These are phyloP conservation scores for Lactuca sativa DNA, from an alignment of 129 eudicot genomes.

Conservation along the genomic window DNA sequence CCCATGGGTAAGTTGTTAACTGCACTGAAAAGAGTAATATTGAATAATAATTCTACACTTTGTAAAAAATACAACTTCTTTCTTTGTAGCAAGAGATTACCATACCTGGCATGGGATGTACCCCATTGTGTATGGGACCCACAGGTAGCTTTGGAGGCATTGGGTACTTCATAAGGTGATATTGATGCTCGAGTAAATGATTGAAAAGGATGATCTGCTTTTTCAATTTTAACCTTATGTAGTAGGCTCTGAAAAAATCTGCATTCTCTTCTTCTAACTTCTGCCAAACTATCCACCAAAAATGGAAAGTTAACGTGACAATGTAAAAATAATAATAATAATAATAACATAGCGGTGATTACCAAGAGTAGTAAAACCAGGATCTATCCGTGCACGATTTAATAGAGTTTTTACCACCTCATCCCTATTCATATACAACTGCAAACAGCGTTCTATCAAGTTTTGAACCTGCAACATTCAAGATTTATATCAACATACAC, in stretches of 20 bases:
- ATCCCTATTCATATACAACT: constrained; percentile 87
- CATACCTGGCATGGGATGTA: constrained; percentile 95
- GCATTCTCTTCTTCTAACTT: constrained; percentile 98
- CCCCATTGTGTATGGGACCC: constrained; percentile 91
- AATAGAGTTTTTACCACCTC: constrained; percentile 93
- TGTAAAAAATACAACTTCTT: not conserved
- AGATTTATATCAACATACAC: constrained; percentile 9
- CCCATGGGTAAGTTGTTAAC: constrained; percentile 98
- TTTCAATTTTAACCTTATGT: constrained; percentile 92
- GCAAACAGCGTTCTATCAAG: constrained; percentile 93
- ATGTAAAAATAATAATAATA: not conserved
- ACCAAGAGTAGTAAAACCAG: constrained; percentile 96
- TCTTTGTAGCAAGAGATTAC: not conserved
- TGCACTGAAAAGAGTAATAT: constrained; percentile 63
- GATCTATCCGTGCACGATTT: constrained; percentile 94
- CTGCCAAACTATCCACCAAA: constrained; percentile 75
- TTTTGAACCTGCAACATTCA: constrained; percentile 78
- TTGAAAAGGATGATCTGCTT: constrained; percentile 92
- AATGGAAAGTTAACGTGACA: not conserved
- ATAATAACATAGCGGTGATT: constrained; percentile 5
- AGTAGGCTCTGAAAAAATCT: constrained; percentile 90
- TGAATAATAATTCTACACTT: constrained; percentile 28
- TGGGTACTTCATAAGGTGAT: constrained; percentile 74
- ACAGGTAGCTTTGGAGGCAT: constrained; percentile 79
- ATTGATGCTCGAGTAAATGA: constrained; percentile 93